Conservation (phyloP, 805 yeast species). For the Candida maesae region DNA sequence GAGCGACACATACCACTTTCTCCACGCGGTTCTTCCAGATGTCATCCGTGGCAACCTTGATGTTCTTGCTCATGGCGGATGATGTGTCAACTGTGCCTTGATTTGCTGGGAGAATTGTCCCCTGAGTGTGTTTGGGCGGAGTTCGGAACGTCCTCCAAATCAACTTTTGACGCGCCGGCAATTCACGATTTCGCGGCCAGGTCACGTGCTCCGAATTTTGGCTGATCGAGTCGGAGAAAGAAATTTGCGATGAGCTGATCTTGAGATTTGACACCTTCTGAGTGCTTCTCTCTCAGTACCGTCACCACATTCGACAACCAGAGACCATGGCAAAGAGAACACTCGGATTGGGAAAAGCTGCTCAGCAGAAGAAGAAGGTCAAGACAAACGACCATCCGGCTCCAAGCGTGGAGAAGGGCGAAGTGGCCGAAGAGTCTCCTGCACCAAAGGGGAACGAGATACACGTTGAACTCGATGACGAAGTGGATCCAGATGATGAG, state of each 20-base stretch:
- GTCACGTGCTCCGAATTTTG: too few relatives aligned
- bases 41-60: conserved; percentile 68
- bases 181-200: too few relatives aligned
- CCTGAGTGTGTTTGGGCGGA: too few relatives aligned
- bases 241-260: conserved; percentile 7
- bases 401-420: conserved; percentile 9
- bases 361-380: conserved; percentile 44
- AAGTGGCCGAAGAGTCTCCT: conserved; percentile 18
- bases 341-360: conserved; percentile 57
- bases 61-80: conserved; percentile 34
- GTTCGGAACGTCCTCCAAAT: too few relatives aligned
- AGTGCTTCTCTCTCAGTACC: not conserved
- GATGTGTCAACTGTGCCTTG: too few relatives aligned
- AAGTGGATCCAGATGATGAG: conserved; percentile 73
- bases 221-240: not conserved
- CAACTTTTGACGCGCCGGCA: too few relatives aligned
- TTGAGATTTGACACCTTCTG: not conserved
- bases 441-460: conserved; percentile 38
- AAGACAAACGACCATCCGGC: conserved; percentile 17
- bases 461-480: conserved; percentile 65
- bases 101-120: too few relatives aligned
- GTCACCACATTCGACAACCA: too few relatives aligned
- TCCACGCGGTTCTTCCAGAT: conserved; percentile 87
- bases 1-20: conserved; percentile 61
- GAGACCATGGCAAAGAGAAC: conserved; percentile 58